A percentile compares a stretch with the other conserved stretches of the same genome.
Evolutionary conservation across 2,329 filamentous ascomycete species (phyloP).

Genomic region (Colletotrichum navitas): DNA sequence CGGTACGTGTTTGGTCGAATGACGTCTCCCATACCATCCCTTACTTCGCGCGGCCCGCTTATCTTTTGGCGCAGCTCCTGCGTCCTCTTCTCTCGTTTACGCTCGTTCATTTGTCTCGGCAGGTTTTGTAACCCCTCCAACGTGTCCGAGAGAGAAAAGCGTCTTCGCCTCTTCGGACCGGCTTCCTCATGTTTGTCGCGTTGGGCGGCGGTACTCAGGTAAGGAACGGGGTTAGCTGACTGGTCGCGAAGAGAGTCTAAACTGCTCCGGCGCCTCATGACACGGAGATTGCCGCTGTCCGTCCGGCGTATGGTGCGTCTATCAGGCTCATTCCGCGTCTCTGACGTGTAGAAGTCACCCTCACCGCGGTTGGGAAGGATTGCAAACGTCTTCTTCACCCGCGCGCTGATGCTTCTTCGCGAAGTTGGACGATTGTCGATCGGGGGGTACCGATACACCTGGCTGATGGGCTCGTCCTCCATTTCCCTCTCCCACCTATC

Average conservation of each 20-base stretch:
- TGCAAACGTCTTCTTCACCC: constrained; percentile 70
- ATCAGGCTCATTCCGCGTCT: constrained; percentile 55
- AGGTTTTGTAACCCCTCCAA: constrained; percentile 67
- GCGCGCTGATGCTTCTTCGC: constrained; percentile 64
- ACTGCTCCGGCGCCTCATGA: constrained; percentile 67
- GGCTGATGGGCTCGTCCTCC: constrained; percentile 54
- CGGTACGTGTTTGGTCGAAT: constrained; percentile 60
- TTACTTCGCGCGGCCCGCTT: constrained; percentile 68
- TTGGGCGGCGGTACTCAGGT: constrained; percentile 44
- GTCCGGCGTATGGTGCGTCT: constrained; percentile 71
- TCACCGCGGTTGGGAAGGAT: constrained; percentile 66
- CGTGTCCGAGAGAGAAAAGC: constrained; percentile 60
- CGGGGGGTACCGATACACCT: constrained; percentile 61
- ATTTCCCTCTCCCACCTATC: constrained; percentile 49
- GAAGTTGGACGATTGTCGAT: constrained; percentile 63
- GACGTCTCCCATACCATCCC: constrained; percentile 70
- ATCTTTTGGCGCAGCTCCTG: constrained; percentile 71
- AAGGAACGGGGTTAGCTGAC: constrained; percentile 50
- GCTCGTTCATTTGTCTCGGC: constrained; percentile 68
- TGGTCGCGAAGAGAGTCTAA: constrained; percentile 55
- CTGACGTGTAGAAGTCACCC: constrained; percentile 50
- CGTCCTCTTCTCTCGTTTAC: constrained; percentile 68
- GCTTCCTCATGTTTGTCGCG: constrained; percentile 47
- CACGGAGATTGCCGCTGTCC: constrained; percentile 70
- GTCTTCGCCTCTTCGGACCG: constrained; percentile 44